phyloP scores from a whole-genome alignment of 805 yeast genomes.

The Brettanomyces nanus region DNA sequence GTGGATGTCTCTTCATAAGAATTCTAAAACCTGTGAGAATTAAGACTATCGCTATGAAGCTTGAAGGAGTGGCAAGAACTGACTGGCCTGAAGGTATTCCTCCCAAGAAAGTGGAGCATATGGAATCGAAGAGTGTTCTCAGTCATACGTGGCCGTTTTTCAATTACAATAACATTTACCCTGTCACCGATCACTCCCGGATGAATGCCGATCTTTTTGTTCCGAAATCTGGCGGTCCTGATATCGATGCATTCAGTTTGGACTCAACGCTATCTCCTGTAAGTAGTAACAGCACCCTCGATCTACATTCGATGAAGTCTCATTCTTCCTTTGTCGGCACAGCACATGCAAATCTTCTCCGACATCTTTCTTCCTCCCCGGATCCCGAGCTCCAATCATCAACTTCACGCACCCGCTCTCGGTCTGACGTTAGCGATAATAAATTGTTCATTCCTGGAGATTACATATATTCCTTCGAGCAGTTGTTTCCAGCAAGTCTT shows the following conservation, averaged over 20 bases:
- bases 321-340: conserved; percentile 23
- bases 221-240: conserved; percentile 20
- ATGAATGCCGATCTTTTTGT: conserved; percentile 42
- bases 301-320: conserved; percentile 17
- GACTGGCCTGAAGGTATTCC: conserved; percentile 99
- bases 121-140: conserved; percentile 58
- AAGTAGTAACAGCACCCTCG: conserved; percentile 13
- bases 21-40: conserved; percentile 66
- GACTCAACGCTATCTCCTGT: conserved; percentile 26
- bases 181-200: conserved; percentile 21
- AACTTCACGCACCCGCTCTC: background rate
- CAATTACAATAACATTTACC: conserved; percentile 28
- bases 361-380: background rate
- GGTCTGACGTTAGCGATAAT: conserved; percentile 7
- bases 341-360: background rate
- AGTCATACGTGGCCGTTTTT: conserved; percentile 91
- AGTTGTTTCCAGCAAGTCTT: conserved; percentile 68
- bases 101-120: conserved; percentile 63
- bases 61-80: conserved; percentile 66
- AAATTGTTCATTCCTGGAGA: conserved; percentile 74
- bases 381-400: background rate
- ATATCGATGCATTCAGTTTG: conserved; percentile 29
- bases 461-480: conserved; percentile 87
- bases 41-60: conserved; percentile 50
- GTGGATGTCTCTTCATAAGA: conserved; percentile 71